Evolutionary conservation across 306 rosid genomes (phyloP), one percentile per base, ranked within the genome.

Genomic region (Astragalus glycyphyllos): DNA sequence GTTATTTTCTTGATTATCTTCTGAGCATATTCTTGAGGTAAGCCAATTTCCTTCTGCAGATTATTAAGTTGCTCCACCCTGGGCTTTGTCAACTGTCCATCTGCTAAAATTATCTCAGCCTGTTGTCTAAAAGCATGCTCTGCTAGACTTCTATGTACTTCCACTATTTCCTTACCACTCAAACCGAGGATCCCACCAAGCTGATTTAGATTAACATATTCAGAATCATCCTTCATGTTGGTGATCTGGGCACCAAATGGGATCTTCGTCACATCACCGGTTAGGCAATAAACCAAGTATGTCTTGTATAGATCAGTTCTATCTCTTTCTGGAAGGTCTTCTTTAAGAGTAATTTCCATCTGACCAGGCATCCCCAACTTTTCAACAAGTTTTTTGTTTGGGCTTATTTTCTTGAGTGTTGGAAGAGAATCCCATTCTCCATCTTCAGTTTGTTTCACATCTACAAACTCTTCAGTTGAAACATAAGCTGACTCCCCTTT

Each of bases 91-190:
- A 94, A 82, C 81, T 89, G 97, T 62, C 97, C 97, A 75, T 91
- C 99, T 37, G 99, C 99, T 80, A 94, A 86, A 82, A 94, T 94
- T 38, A 94, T 92, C 83, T 91, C 96, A 26, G 97, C 97, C 58
- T 91, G 92, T 79, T 91, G 91, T 89, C 88, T 85, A 84, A 94
- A 94, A 69, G 90, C 96, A 86, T 91, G 90, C 85, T 91, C 98
- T 0, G 97, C 97, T 34, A 90, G 79, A 66, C 92, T 56, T 76
- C 95, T 81, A 78, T 94, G 99, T 70, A 94, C 97, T 68, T 82
- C 97, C 67, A 89, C 88, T 65, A 77, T 85, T 81, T 94, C 99
- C 60, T 78, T 72, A 61, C 84, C 5, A 81, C 81, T 84, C 90
- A 94, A 73, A 68, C 97, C 99, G 71, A 94, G 81, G 62, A 94